Evolutionary conservation across 768 basidiomycete species (phyloP), one percentile per base, ranked within the genome.

Genomic region (Mycena amicta): DNA sequence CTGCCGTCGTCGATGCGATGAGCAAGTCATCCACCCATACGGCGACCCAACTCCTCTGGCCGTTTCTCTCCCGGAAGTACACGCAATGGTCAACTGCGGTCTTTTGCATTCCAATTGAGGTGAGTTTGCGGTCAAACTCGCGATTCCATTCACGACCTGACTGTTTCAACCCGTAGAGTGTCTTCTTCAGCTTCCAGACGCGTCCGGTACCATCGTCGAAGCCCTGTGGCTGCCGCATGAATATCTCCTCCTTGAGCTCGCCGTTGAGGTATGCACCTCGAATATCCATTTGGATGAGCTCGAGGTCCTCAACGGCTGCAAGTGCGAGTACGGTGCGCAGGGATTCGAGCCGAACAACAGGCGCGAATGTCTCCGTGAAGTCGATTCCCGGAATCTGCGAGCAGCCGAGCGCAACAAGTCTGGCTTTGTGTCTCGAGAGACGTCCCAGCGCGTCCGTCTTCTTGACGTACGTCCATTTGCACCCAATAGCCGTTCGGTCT

Each of bases 71-170:
- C n/a, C n/a, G n/a, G n/a, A n/a, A n/a, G n/a, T n/a, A 54, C 26
- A 54, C 30, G 16, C 71, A 71, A 0, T 45, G 49, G 46, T 55
- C 54, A 2, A 31, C 55, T 1, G 49, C 23, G 1, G 58, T 30
- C 18, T 37, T 29, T 13, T 33, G 52, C 53, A 70, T 72, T 3
- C 64, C 65, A 5, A 68, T 55, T 1, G 41, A 45, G 5, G 53
- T 62, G n/a, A 76, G 53, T 16, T 53, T 20, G 2, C 50, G 0
- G 22, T 56, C 30, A 18, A 56, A 49, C 22, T 50, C 55, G 3
- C 50, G 39, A 16, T 56, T 50, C 55, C 55, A 56, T 23, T 56
- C 47, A 4, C 55, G n/a, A 3, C 55, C 55, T 3, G 55, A 47
- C 27, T 56, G 55, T 26, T 56, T 52, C 2, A 52, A 20, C 1